Evolutionary conservation across 257 asterid genomes (phyloP).

Genomic region (Jacaranda mimosifolia): DNA sequence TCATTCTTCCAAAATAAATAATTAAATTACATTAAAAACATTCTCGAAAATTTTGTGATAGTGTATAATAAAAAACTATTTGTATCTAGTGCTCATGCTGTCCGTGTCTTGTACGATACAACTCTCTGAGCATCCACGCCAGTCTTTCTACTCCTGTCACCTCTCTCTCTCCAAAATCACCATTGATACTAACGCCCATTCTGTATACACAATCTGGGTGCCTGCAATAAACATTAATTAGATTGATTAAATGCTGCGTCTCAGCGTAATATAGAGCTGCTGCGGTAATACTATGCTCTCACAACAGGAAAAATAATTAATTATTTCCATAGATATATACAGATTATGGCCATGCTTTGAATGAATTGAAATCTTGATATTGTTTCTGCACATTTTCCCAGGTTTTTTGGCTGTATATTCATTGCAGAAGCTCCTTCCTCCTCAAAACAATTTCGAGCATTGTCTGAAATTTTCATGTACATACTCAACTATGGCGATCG

Average conservation of each 20-base stretch:
- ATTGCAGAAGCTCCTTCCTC: constrained; percentile 26
- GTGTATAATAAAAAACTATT: background rate
- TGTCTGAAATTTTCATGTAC: constrained; percentile 10
- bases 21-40: too few species aligned
- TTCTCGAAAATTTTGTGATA: too few species aligned
- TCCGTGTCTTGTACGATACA: constrained; percentile 27
- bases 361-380: constrained; percentile 40
- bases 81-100: constrained; percentile 2
- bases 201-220: constrained; percentile 8
- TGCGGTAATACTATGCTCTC: constrained; percentile 21
- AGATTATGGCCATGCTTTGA: background rate
- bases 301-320: background rate
- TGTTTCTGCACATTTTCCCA: constrained; percentile 44
- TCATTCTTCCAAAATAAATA: too few species aligned
- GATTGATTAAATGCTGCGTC: constrained; percentile 17
- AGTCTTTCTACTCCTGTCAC: background rate
- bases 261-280: constrained; percentile 29
- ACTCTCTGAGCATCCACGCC: constrained; percentile 3
- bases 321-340: background rate
- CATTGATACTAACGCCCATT: constrained; percentile 33
- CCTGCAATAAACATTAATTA: constrained; percentile 26
- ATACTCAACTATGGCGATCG: constrained; percentile 51
- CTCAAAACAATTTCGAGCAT: constrained; percentile 4
- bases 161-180: constrained; percentile 33
- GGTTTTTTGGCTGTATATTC: constrained; percentile 30